phyloP scores from a whole-genome alignment of 306 rosid genomes.

The Sicyos edulis region DNA sequence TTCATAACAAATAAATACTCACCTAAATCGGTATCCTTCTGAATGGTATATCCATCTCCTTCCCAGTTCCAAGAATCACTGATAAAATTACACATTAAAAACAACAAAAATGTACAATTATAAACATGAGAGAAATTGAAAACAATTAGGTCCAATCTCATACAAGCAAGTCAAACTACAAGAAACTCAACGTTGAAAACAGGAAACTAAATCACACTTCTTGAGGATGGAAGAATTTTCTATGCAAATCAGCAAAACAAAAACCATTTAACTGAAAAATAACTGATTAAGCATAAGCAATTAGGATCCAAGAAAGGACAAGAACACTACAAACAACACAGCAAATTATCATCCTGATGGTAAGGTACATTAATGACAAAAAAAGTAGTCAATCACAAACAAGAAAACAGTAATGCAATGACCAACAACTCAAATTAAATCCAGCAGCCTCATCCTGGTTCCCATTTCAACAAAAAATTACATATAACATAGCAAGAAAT shows the following conservation, averaged over 20 bases:
- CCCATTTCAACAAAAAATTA: conserved; percentile 24
- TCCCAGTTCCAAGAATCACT: conserved; percentile 64
- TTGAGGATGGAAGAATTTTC: background rate
- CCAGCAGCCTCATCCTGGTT: conserved; percentile 29
- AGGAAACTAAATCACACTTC: background rate
- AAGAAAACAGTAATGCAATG: conserved; percentile 24
- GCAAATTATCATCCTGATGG: background rate
- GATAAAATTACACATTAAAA: conserved; percentile 23
- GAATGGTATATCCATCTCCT: conserved; percentile 33
- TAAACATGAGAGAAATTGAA: background rate
- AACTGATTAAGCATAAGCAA: background rate
- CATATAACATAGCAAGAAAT: background rate
- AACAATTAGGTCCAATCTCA: background rate
- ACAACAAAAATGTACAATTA: conserved; percentile 2
- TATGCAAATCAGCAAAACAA: background rate
- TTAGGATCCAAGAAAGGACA: background rate
- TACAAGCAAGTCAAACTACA: background rate
- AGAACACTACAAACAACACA: background rate
- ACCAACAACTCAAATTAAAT: conserved; percentile 40
- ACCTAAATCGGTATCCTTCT: conserved; percentile 45
- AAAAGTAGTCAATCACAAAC: conserved; percentile 7
- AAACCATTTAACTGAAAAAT: background rate
- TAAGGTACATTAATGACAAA: background rate
- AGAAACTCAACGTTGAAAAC: background rate
- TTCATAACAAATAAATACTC: conserved; percentile 18